Conservation (phyloP, 345 rosid species). For the Aquilaria sinensis region DNA sequence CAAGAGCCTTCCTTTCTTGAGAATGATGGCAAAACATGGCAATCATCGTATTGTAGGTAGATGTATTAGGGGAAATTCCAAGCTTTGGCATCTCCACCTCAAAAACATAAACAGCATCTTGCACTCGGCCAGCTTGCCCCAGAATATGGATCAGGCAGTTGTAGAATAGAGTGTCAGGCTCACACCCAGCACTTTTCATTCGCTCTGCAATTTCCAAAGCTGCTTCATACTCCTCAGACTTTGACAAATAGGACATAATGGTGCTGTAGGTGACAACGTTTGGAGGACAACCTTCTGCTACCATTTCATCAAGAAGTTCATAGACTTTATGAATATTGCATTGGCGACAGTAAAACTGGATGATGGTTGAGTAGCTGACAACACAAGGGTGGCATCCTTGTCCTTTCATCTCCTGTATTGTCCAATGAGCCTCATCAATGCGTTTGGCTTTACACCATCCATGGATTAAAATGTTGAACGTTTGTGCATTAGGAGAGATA, state of each 20-base stretch:
- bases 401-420: constrained; percentile 88
- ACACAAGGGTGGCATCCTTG: constrained; percentile 55
- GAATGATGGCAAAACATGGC: constrained; percentile 62
- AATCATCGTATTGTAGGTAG: constrained; percentile 76
- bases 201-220: constrained; percentile 43
- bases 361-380: constrained; percentile 67
- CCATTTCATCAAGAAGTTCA: constrained; percentile 65
- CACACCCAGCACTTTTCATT: constrained; percentile 45
- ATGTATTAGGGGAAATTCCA: constrained; percentile 38
- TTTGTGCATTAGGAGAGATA: constrained; percentile 52
- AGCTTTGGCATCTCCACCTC: constrained; percentile 48
- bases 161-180: constrained; percentile 53
- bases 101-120: constrained; percentile 51
- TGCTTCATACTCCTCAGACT: constrained; percentile 44
- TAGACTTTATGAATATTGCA: constrained; percentile 42
- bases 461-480: constrained; percentile 74
- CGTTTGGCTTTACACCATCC: constrained; percentile 85
- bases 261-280: constrained; percentile 70
- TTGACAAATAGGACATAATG: constrained; percentile 53
- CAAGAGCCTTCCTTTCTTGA: constrained; percentile 37
- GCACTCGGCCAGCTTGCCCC: constrained; percentile 47
- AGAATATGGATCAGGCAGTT: constrained; percentile 69
- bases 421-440: constrained; percentile 83
- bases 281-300: constrained; percentile 48
- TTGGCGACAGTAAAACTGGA: constrained; percentile 48